Evolutionary conservation across 371 early-diverging fungal genomes (phyloP).

Genomic region (Fennellomyces sp.): DNA sequence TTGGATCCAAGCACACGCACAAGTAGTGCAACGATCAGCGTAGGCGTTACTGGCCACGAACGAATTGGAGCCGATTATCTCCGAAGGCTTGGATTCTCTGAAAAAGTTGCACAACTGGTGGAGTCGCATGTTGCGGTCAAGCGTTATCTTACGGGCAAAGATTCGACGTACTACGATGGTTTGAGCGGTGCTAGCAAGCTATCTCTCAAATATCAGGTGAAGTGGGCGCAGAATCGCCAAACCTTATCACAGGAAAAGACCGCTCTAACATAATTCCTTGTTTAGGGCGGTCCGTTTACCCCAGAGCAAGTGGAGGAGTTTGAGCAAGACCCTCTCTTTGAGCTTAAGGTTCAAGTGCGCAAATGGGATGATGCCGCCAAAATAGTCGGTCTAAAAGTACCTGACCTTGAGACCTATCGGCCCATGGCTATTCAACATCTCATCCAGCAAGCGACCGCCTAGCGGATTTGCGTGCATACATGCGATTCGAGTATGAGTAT

Average conservation of each 20-base stretch:
- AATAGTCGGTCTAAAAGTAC: constrained; percentile 40
- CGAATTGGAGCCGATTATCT: constrained; percentile 55
- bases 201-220: constrained; percentile 57
- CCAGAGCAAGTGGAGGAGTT: constrained; percentile 40
- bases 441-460: constrained; percentile 8
- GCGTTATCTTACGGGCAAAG: constrained; percentile 53
- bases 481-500: neutral
- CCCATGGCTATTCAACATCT: constrained; percentile 33
- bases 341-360: constrained; percentile 53
- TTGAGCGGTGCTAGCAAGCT: constrained; percentile 53
- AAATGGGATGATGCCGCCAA: constrained; percentile 60
- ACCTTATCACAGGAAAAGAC: too few relatives aligned
- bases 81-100: constrained; percentile 49
- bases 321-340: constrained; percentile 48
- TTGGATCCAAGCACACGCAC: constrained; percentile 18
- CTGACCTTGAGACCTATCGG: constrained; percentile 45
- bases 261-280: too few relatives aligned
- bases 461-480: neutral
- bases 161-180: constrained; percentile 41
- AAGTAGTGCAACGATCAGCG: constrained; percentile 21
- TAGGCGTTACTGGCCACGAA: constrained; percentile 55
- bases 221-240: too few relatives aligned
- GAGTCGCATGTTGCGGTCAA: constrained; percentile 60
- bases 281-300: constrained; percentile 50
- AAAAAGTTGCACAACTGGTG: constrained; percentile 50